Evolutionary conservation across 805 yeast genomes (phyloP), one percentile per base, ranked within the genome.

Genomic region (Maudiozyma barnettii): DNA sequence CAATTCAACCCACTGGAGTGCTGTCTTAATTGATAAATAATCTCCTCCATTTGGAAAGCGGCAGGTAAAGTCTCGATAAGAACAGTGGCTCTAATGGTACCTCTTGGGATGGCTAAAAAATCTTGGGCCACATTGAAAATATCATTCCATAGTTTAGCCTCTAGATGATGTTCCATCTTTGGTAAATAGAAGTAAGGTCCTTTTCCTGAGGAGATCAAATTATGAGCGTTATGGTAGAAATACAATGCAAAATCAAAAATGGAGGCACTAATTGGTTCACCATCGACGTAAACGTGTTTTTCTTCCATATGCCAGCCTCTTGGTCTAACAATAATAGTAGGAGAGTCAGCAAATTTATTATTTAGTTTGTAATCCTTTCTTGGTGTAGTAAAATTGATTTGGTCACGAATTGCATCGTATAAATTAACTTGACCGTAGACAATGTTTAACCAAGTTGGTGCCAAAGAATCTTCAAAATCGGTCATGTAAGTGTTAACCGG

Each of bases 251-350:
- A 84, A 69, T 84, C 95, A 63, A 84, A 75, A 50, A 84, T 73
- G 38, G 89, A 85, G 33, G 87, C 93, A 49, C 82, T 73, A 43
- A 84, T 79, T 44, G 90, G 87, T 65, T 81, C 86, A 49, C 82
- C 84, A 61, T 82, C 90, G 49, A 84, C 78, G 44, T 73, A 60
- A 43, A 84, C 71, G 60, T 84, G 95, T 64, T 76, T 74, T 63
- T 84, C 95, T 36, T 72, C 79, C 77, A 84, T 75, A 65, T 84
- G 95, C 90, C 91, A 84, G 44, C 95, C 93, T 72, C 95, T 78
- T 61, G 95, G 95, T 71, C 95, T 78, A 49, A 84, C 89, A 63
- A 84, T 82, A 63, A 84, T 69, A 39, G 89, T 84, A 52, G 91
- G 91, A 45, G 82, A 53, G 14, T 63, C 45, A 3, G 54, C 45